Conservation (phyloP, 441 rosid genomes). For the Populus hybrid region DNA sequence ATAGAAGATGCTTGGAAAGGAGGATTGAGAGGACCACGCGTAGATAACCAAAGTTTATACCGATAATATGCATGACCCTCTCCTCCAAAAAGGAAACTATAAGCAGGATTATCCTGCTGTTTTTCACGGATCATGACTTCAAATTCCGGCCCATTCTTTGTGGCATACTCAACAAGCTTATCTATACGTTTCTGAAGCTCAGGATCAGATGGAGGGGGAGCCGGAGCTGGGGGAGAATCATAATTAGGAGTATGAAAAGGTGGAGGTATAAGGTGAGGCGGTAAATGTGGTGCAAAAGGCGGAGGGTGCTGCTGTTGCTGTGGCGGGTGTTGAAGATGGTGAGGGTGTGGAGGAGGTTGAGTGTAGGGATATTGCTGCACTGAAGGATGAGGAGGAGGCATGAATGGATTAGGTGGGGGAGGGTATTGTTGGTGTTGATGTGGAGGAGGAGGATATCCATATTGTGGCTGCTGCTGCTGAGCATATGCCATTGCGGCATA, state of each 20-base stretch:
- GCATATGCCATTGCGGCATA: slow-evolving; percentile 67
- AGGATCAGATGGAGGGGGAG: slow-evolving; percentile 80
- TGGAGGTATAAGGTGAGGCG: slow-evolving; percentile 61
- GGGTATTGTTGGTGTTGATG: slow-evolving; percentile 67
- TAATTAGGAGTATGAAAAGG: slow-evolving; percentile 50
- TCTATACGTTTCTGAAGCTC: slow-evolving; percentile 94
- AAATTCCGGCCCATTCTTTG: slow-evolving; percentile 93
- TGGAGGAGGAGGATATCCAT: slow-evolving; percentile 73
- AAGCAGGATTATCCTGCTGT: slow-evolving; percentile 93
- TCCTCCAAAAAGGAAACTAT: slow-evolving; percentile 85
- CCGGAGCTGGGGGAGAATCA: slow-evolving; percentile 76
- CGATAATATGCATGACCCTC: slow-evolving; percentile 88
- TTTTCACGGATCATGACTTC: slow-evolving; percentile 95
- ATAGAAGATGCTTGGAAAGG: slow-evolving; percentile 56
- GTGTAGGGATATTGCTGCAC: slow-evolving; percentile 81
- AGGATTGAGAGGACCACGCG: slow-evolving; percentile 55
- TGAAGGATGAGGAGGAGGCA: slow-evolving; percentile 56
- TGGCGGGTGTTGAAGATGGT: slow-evolving; percentile 60
- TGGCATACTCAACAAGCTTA: slow-evolving; percentile 88
- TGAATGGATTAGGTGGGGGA: slow-evolving; percentile 47
- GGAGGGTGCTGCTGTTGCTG: slow-evolving; percentile 67
- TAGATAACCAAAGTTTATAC: slow-evolving; percentile 76
- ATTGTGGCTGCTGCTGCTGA: slow-evolving; percentile 66
- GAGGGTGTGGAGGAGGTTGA: slow-evolving; percentile 57
- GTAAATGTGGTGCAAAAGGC: slow-evolving; percentile 62